Conservation (phyloP, 164 flowering plant species). For the Magnolia changhungtana region DNA sequence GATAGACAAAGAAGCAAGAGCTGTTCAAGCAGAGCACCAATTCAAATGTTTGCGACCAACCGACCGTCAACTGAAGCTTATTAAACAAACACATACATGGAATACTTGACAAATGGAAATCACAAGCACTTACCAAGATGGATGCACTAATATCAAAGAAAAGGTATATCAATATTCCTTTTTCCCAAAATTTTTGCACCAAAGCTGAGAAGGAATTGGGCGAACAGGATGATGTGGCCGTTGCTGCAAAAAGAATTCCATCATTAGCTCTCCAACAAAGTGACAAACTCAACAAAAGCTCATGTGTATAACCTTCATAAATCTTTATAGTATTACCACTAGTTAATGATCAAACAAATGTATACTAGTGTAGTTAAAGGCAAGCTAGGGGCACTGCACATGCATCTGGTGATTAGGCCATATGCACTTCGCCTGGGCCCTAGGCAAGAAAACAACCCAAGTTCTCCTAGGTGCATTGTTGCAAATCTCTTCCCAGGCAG, state of each 20-base stretch:
- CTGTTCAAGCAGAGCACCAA: not conserved
- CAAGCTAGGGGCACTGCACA: no score
- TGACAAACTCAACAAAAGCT: no score
- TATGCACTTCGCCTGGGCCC: no score
- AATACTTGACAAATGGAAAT: not conserved
- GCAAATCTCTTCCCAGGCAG: no score
- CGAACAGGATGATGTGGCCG: constrained; percentile 82
- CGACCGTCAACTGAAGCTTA: not conserved
- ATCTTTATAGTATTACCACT: no score
- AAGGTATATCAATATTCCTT: constrained; percentile 52
- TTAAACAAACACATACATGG: not conserved
- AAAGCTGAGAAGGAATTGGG: constrained; percentile 87
- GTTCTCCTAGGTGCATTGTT: no score
- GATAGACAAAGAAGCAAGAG: not conserved
- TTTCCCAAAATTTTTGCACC: constrained; percentile 94
- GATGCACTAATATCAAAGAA: not conserved
- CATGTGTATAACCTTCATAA: no score
- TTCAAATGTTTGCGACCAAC: not conserved
- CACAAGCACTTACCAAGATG: not conserved
- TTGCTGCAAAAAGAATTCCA: constrained; percentile 56
- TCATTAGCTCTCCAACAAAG: not conserved
- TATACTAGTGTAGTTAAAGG: no score
- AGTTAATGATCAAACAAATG: no score
- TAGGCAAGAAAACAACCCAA: no score
- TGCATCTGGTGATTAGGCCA: no score